Percentiles rank a stretch among this genome's conserved stretches.
Conservation (phyloP, 805 yeast genomes). For the Cyberlindnera subsufficiens region DNA sequence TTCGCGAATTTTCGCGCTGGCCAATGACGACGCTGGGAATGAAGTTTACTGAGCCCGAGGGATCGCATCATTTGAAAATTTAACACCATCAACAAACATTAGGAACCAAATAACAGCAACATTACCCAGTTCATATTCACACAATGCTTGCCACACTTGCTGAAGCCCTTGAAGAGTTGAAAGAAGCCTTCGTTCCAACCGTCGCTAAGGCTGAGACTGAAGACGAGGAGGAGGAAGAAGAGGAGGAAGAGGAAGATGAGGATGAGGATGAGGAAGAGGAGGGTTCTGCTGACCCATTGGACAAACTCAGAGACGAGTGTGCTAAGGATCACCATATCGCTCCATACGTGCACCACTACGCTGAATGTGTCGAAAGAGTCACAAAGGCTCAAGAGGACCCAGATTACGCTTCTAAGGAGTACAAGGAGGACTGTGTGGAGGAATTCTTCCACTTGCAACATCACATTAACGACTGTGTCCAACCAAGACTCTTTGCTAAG, state of each 20-base stretch:
- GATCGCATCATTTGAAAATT: constrained; percentile 6
- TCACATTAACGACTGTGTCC: constrained; percentile 85
- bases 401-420: constrained; percentile 68
- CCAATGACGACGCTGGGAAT: constrained; percentile 19
- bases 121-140: neutral
- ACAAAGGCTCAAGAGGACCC: constrained; percentile 80
- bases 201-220: constrained; percentile 72
- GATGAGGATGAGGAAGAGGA: constrained; percentile 68
- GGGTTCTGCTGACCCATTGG: constrained; percentile 66
- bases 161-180: constrained; percentile 52
- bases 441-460: constrained; percentile 97
- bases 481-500: constrained; percentile 83
- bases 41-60: constrained; percentile 2
- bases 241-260: constrained; percentile 42
- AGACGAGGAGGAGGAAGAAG: constrained; percentile 24
- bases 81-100: neutral
- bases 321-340: constrained; percentile 60
- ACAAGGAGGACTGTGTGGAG: constrained; percentile 97
- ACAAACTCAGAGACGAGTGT: constrained; percentile 63
- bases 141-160: constrained; percentile 31
- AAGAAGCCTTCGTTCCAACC: constrained; percentile 75
- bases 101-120: neutral
- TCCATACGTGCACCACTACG: constrained; percentile 79
- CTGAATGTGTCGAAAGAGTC: constrained; percentile 94
- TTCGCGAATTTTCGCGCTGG: constrained; percentile 3